These are phyloP conservation scores for Nannochloris sp. DNA, from an alignment of 139 green algal species.

Conservation along the genomic window DNA sequence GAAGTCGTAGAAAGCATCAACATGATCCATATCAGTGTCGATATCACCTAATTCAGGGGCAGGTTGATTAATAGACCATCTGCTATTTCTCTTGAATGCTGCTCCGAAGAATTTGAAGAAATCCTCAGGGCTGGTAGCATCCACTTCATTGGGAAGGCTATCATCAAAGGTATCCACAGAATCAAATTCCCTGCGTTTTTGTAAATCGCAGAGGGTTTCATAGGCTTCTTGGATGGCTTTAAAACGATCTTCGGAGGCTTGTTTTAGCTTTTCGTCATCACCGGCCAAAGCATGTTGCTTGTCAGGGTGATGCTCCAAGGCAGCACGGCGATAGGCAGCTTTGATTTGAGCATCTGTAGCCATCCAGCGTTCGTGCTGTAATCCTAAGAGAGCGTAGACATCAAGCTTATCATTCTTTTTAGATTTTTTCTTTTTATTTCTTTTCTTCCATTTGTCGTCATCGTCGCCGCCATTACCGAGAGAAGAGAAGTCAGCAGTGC, in stretches of 20 bases:
- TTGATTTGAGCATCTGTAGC: conserved; percentile 75
- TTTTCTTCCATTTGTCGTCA: conserved; percentile 55
- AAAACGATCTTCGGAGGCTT: conserved; percentile 69
- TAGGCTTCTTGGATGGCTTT: conserved; percentile 81
- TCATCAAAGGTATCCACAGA: conserved; percentile 94
- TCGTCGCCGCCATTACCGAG: conserved; percentile 17
- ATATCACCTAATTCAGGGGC: conserved; percentile 75
- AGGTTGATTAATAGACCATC: conserved; percentile 61
- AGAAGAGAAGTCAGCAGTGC: conserved; percentile 8
- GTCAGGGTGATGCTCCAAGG: conserved; percentile 87
- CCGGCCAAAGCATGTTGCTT: conserved; percentile 47
- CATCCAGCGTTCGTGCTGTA: conserved; percentile 68
- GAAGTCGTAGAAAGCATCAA: conserved; percentile 93
- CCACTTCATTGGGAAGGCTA: conserved; percentile 57
- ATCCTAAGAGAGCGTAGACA: conserved; percentile 76
- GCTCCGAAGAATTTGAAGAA: conserved; percentile 92
- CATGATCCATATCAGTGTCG: conserved; percentile 29
- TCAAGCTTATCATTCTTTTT: conserved; percentile 49
- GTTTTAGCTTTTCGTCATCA: conserved; percentile 34
- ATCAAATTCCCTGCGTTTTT: conserved; percentile 78
- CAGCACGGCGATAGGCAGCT: conserved; percentile 69
- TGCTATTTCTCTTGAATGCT: conserved; percentile 83
- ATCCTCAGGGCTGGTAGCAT: conserved; percentile 49
- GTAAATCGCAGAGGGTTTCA: conserved; percentile 73
- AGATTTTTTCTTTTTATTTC: conserved; percentile 63